Percentiles rank a stretch among this genome's conserved stretches.
These are phyloP conservation scores for Lentinula sp. DNA, from an alignment of 768 basidiomycete genomes.

Conservation along the genomic window DNA sequence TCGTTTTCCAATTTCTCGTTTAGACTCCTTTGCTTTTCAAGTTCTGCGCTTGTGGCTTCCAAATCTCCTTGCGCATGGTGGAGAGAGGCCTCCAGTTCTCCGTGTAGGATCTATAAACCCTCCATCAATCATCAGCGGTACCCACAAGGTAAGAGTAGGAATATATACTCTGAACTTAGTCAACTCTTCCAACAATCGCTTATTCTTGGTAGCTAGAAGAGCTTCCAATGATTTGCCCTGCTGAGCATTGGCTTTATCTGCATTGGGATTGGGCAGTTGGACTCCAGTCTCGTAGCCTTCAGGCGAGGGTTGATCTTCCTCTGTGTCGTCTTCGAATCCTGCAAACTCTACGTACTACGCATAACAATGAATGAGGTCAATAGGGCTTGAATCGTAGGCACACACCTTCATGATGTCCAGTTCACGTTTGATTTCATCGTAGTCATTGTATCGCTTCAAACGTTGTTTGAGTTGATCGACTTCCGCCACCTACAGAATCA, in stretches of 20 bases:
- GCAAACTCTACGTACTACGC: constrained; percentile 92
- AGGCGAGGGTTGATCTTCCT: constrained; percentile 42
- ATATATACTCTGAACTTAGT: constrained; percentile 79
- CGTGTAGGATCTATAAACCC: constrained; percentile 62
- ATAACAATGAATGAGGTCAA: not conserved
- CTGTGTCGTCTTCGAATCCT: constrained; percentile 67
- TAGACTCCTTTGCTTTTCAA: constrained; percentile 71
- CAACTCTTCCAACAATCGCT: constrained; percentile 84
- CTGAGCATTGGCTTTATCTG: constrained; percentile 71
- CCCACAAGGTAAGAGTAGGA: not conserved
- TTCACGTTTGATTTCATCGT: constrained; percentile 97
- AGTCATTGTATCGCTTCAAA: constrained; percentile 73
- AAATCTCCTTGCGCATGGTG: constrained; percentile 53
- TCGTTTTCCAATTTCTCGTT: constrained; percentile 94
- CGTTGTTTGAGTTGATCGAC: constrained; percentile 61
- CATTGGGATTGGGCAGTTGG: constrained; percentile 84
- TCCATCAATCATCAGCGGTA: not conserved
- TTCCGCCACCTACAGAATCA: constrained; percentile 45
- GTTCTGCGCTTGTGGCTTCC: constrained; percentile 50
- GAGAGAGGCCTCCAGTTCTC: constrained; percentile 72
- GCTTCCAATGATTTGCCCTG: constrained; percentile 83
- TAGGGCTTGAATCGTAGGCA: not conserved
- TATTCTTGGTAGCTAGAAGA: constrained; percentile 90
- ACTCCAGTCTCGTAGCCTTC: constrained; percentile 44
- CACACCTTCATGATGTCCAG: constrained; percentile 96